Evolutionary conservation across 2,329 filamentous ascomycete genomes (phyloP).

Genomic region (Teratosphaeria nubilosa): DNA sequence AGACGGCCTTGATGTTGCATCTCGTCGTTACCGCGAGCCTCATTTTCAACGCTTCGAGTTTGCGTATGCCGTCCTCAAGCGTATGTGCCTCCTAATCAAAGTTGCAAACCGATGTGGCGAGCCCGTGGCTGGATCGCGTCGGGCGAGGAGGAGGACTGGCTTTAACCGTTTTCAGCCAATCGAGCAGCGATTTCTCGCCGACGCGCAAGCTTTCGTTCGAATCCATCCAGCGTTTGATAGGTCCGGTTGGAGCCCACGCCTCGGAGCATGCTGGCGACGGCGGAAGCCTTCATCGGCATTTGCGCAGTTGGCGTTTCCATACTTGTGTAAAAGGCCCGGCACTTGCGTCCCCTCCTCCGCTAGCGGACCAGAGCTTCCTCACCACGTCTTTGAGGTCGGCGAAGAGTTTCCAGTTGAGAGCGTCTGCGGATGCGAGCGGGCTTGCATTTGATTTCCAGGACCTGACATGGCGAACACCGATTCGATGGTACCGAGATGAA

Average conservation of each 20-base stretch:
- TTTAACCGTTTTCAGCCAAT: background rate
- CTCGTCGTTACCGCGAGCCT: background rate
- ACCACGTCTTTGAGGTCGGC: background rate
- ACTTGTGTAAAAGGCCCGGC: background rate
- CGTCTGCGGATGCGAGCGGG: background rate
- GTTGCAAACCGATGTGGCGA: background rate
- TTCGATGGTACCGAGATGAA: background rate
- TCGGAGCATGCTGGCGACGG: background rate
- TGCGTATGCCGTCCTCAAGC: background rate
- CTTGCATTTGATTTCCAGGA: background rate
- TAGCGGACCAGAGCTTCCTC: background rate
- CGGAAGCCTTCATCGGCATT: background rate
- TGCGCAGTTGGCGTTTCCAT: background rate
- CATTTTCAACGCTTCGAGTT: background rate
- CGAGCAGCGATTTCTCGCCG: background rate
- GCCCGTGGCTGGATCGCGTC: background rate
- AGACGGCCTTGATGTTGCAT: background rate
- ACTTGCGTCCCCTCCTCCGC: background rate
- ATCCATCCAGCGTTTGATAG: background rate
- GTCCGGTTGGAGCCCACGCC: background rate
- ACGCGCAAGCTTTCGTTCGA: background rate
- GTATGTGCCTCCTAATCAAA: background rate
- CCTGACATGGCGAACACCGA: background rate
- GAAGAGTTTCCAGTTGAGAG: background rate
- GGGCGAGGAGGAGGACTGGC: background rate